These are phyloP conservation scores for Emmonsia crescens DNA, from an alignment of 2,329 filamentous ascomycete species.

Conservation along the genomic window DNA sequence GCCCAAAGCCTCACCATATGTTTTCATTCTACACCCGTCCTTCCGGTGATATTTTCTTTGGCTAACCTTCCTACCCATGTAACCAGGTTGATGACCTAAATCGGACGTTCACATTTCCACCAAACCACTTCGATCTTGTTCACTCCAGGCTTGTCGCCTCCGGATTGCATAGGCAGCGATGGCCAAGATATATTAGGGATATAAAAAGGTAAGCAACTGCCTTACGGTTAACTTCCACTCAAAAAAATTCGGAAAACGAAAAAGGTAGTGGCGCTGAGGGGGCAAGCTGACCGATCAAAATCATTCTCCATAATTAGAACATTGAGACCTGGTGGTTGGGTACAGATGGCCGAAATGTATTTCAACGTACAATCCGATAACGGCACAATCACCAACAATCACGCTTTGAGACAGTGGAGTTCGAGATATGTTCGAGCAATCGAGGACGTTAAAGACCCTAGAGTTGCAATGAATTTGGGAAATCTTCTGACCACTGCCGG, in stretches of 20 bases:
- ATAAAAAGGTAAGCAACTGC: conserved; percentile 43
- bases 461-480: conserved; percentile 52
- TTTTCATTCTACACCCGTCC: background rate
- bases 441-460: conserved; percentile 54
- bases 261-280: background rate
- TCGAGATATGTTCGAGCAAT: conserved; percentile 51
- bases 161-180: conserved; percentile 62
- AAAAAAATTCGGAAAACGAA: background rate
- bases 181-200: conserved; percentile 65
- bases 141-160: conserved; percentile 53
- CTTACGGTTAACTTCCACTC: background rate
- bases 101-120: conserved; percentile 54
- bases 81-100: conserved; percentile 58
- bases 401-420: conserved; percentile 58
- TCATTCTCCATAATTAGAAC: conserved; percentile 34
- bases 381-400: conserved; percentile 58
- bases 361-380: conserved; percentile 79
- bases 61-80: conserved; percentile 13
- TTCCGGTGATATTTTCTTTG: background rate
- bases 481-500: conserved; percentile 50
- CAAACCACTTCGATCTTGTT: conserved; percentile 68
- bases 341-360: conserved; percentile 81
- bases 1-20: too few relatives aligned
- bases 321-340: conserved; percentile 67
- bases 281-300: background rate